A percentile compares a stretch with the other conserved stretches of the same genome.
These are phyloP conservation scores for Pyrus betulifolia DNA, from an alignment of 306 rosid genomes.

Conservation along the genomic window DNA sequence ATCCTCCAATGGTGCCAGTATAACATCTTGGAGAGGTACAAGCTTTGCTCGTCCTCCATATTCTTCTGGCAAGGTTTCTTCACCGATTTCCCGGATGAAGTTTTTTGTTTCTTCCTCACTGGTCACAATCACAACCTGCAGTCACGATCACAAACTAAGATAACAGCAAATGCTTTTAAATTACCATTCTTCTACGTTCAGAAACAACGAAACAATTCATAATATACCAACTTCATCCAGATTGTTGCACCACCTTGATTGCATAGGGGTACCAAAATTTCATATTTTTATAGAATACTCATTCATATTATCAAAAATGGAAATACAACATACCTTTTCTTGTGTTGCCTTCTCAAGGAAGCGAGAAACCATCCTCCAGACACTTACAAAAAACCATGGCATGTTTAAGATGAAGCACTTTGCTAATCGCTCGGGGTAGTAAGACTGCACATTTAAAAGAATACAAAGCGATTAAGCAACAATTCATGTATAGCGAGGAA, in stretches of 20 bases:
- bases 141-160: constrained; percentile 13
- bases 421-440: constrained; percentile 87
- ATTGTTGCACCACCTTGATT: not conserved
- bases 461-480: not conserved
- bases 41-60: constrained; percentile 80
- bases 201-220: not conserved
- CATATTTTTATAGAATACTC: not conserved
- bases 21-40: constrained; percentile 55
- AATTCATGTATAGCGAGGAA: not conserved
- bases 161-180: not conserved
- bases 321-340: constrained; percentile 45
- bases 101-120: constrained; percentile 50
- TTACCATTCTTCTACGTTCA: not conserved
- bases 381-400: constrained; percentile 84
- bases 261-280: not conserved
- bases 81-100: constrained; percentile 63
- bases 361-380: constrained; percentile 79
- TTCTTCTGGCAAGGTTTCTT: constrained; percentile 66
- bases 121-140: constrained; percentile 73
- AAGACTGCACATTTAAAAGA: constrained; percentile 42
- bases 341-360: constrained; percentile 77
- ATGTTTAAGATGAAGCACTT: constrained; percentile 63
- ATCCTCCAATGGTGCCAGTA: constrained; percentile 25
- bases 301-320: not conserved
- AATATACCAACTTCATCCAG: not conserved